Evolutionary conservation across 345 rosid genomes (phyloP).

Genomic region (Lumnitzera littorea): DNA sequence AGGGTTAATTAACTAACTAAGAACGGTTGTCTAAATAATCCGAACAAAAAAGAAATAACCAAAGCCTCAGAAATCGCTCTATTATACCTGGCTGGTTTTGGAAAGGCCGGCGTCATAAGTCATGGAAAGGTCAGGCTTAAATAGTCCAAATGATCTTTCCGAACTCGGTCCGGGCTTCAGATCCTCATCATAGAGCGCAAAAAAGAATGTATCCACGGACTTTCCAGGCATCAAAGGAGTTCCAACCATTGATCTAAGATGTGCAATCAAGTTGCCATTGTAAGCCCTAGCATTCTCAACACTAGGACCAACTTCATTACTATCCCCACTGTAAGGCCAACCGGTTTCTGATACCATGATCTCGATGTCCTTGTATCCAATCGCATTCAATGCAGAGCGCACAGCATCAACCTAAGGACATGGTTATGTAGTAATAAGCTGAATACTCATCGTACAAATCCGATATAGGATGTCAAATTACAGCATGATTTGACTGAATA

Average conservation of each 20-base stretch:
- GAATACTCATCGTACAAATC: too few relatives aligned
- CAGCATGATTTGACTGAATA: too few relatives aligned
- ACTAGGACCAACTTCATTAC: conserved; percentile 46
- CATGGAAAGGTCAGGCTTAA: conserved; percentile 61
- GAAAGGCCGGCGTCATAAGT: conserved; percentile 65
- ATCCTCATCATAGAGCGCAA: conserved; percentile 77
- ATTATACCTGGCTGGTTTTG: conserved; percentile 21
- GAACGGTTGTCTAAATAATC: too few relatives aligned
- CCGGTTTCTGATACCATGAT: conserved; percentile 10
- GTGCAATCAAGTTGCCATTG: conserved; percentile 72
- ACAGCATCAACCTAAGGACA: conserved; percentile 9
- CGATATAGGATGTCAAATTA: too few relatives aligned
- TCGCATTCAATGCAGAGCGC: conserved; percentile 5
- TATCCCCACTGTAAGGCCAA: conserved; percentile 58
- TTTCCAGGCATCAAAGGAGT: conserved; percentile 89
- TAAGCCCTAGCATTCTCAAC: conserved; percentile 72
- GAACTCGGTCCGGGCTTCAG: conserved; percentile 65
- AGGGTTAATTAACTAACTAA: too few relatives aligned
- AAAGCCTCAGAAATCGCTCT: too few relatives aligned
- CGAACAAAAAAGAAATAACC: too few relatives aligned
- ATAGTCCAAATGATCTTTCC: conserved; percentile 65
- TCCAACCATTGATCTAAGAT: conserved; percentile 59
- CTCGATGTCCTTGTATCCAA: conserved; percentile 8
- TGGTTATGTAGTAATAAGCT: too few relatives aligned
- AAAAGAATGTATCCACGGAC: conserved; percentile 71